A percentile compares a stretch with the other conserved stretches of the same genome.
phyloP scores from a whole-genome alignment of 2,329 filamentous ascomycete species.

The Colletotrichum australisinense region DNA sequence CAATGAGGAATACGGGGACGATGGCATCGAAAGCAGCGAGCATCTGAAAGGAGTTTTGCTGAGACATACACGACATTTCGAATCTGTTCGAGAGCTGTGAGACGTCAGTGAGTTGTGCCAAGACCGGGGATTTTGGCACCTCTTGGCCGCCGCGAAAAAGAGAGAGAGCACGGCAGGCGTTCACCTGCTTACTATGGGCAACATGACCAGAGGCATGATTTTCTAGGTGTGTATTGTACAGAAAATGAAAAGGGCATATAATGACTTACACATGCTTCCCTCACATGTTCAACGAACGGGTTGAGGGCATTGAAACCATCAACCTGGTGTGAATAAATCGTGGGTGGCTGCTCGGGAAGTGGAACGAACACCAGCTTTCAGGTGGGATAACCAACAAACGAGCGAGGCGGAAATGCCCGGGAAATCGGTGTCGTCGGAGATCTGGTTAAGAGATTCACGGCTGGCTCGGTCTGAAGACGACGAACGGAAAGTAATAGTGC shows the following conservation, averaged over 20 bases:
- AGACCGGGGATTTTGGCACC: conserved; percentile 43
- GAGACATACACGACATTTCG: conserved; percentile 62
- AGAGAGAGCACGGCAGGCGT: background rate
- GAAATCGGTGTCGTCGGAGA: background rate
- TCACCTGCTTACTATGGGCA: background rate
- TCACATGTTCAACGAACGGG: conserved; percentile 50
- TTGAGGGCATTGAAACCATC: conserved; percentile 35
- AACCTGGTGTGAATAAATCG: conserved; percentile 21
- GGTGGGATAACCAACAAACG: background rate
- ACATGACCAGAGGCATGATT: background rate
- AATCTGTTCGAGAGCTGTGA: conserved; percentile 60
- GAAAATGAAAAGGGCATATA: background rate
- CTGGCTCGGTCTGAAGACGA: background rate
- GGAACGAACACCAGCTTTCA: background rate
- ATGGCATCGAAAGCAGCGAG: conserved; percentile 29
- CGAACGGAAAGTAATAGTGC: background rate
- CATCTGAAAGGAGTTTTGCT: conserved; percentile 34
- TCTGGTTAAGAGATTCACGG: background rate
- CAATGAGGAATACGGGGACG: conserved; percentile 6
- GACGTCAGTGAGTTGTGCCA: conserved; percentile 49
- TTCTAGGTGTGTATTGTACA: background rate
- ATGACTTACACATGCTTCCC: conserved; percentile 56
- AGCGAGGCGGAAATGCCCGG: conserved; percentile 19
- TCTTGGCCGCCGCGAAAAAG: conserved; percentile 40
- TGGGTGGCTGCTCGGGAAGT: conserved; percentile 9